Conservation (phyloP, 2,329 filamentous ascomycete genomes). For the Neofusicoccum sp. region DNA sequence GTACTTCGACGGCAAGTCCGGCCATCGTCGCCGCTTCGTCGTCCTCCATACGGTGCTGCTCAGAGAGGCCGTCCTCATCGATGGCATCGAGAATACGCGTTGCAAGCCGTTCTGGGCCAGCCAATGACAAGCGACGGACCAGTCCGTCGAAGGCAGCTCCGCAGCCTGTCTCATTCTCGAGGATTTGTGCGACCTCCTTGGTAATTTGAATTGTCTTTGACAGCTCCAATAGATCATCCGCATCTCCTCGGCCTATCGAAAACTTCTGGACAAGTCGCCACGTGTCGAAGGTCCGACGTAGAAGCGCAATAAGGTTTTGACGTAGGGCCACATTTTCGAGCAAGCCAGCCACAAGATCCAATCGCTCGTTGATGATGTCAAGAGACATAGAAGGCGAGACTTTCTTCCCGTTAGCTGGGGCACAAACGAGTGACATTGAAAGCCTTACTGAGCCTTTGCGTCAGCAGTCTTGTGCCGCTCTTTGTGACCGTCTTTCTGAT, state of each 20-base stretch:
- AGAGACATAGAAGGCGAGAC: slow-evolving; percentile 87
- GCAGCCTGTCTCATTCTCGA: slow-evolving; percentile 36
- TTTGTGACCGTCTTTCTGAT: slow-evolving; percentile 88
- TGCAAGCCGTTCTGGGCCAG: slow-evolving; percentile 69
- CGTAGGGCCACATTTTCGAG: slow-evolving; percentile 67
- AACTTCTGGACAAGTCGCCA: slow-evolving; percentile 93
- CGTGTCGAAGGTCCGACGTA: slow-evolving; percentile 80
- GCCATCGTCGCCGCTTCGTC: slow-evolving; percentile 71
- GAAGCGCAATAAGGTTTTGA: slow-evolving; percentile 67
- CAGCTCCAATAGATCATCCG: slow-evolving; percentile 84
- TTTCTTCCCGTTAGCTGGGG: slow-evolving; percentile 33
- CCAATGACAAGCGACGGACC: slow-evolving; percentile 64
- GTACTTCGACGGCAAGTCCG: slow-evolving; percentile 71
- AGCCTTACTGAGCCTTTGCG: slow-evolving; percentile 73
- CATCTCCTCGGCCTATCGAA: slow-evolving; percentile 84
- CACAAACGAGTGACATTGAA: background rate
- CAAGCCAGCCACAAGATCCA: slow-evolving; percentile 80
- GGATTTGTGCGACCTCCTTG: slow-evolving; percentile 61
- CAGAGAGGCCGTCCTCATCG: slow-evolving; percentile 86
- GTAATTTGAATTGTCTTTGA: slow-evolving; percentile 80
- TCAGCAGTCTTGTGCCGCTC: slow-evolving; percentile 81
- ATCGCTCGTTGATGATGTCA: slow-evolving; percentile 72
- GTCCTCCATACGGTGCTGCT: slow-evolving; percentile 77
- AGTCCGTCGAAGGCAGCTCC: slow-evolving; percentile 41
- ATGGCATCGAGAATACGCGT: slow-evolving; percentile 74